Base-by-base conservation (phyloP, 2,329 filamentous ascomycete genomes). In the Westerdykella sp. region DNA sequence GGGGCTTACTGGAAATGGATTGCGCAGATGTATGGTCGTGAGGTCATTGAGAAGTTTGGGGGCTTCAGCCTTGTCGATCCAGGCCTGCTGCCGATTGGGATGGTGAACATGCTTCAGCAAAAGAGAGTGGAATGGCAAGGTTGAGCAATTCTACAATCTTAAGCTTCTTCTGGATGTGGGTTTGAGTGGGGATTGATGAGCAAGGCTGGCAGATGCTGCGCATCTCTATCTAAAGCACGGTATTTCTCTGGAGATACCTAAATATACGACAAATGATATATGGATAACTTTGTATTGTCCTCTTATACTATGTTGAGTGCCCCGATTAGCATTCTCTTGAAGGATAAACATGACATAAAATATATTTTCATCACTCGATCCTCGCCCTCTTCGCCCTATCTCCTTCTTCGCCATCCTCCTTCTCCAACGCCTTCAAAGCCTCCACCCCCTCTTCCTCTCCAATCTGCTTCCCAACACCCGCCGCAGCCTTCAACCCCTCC, bases 1-100 rank as follows among this genome's bases (percentile, higher is more conserved):
- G 50, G 62, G 18, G 50, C 57, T 6, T 67, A 67, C 39, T 66
- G 61, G 61, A 66, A 60, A 41, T 67, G 63, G 59, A 50, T 65
- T 36, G 51, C 58, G n/a, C 55, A 65, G 44, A 57, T 65, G 56
- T 65, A 67, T 44, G 62, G 61, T 4, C 56, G 56, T 6, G 61
- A 66, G 34, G 66, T 67, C 53, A 50, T 59, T 22, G 50, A 53
- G 6, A 50, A 42, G 42, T 67, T 68, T 49, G 64, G 63, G 0
- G 57, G 62, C 2, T 51, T 67, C 21, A 61, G 54, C 41, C 51
- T 66, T 1, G 63, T 67, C 5, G 62, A 67, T 30, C 49, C 49
- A 15, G 60, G 60, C 0, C 43, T 63, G 51, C 37, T 68, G 40
- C 62, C 64, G 1, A 62, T 66, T 36, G 62, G 63, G 1, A 65